Base-by-base conservation (phyloP, 1,284 basidiomycete species). In the Cutaneotrichosporon spelunceum region DNA sequence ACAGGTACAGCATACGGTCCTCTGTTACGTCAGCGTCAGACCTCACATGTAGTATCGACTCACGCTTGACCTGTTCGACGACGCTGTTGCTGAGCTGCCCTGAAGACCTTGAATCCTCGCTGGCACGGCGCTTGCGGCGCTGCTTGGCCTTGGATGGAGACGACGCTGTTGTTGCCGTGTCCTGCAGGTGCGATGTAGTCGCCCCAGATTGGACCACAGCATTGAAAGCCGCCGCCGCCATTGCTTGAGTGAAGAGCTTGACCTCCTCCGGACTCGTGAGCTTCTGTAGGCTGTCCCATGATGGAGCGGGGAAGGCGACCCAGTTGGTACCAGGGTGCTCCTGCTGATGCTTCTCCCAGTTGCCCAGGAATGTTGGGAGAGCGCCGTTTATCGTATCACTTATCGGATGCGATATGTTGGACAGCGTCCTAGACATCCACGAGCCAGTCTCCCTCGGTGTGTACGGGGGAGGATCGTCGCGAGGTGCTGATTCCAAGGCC, bases 1-100 rank as follows among this genome's bases (percentile, higher is more conserved):
- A 96, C 60, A 91, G 80, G 56, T 93, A 79, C 53, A 97, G 84
- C 93, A 97, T 96, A 53, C 87, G 87, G 77, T 97, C 93, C 78
- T 90, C 92, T 91, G 70, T 68, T 55, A 49, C 16, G 56, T 61
- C 48, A 61, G 59, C 56, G 3, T 26, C 48, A 27, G 16, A 3
- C 36, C 11, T 47, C 42, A 52, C 30, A 48, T 55, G 23, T n/a
- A 9, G 34, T 27, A 14, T 34, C 14, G 14, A 61, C 87, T 77
- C 75, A 90, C 89, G 86, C 64, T 74, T 75, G 55, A 75, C 72
- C 45, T 72, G 70, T 59, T 70, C 66, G 34, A 70, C 68, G 14
- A 71, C 62, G 36, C 53, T 60, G 24, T 59, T 56, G 27, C 57
- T 61, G 9, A 61, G 39, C 30, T 60, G 54, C 8, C 61, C 54